Percentiles rank a stretch among this genome's conserved stretches.
Conservation (phyloP, 2,329 filamentous ascomycete genomes). For the Monilinia aucupariae region DNA sequence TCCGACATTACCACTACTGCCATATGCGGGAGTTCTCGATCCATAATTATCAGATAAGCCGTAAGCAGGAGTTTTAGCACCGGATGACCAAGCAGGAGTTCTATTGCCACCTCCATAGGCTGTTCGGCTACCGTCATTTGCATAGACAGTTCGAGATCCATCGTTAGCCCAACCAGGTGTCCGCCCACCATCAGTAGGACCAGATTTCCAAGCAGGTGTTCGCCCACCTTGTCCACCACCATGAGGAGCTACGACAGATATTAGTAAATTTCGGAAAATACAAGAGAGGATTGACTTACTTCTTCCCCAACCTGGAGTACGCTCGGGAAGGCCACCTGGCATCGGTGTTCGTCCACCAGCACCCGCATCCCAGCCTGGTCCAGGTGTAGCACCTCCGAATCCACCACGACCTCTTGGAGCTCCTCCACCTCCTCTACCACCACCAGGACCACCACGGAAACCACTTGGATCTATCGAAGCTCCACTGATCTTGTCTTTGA, state of each 20-base stretch:
- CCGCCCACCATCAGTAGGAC: conserved; percentile 43
- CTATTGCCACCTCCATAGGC: conserved; percentile 69
- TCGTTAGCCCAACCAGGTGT: conserved; percentile 65
- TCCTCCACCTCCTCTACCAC: conserved; percentile 40
- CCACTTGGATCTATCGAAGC: conserved; percentile 65
- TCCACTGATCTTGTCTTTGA: conserved; percentile 80
- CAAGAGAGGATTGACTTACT: conserved; percentile 46
- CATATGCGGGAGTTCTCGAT: conserved; percentile 73
- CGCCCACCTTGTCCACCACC: conserved; percentile 48
- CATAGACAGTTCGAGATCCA: conserved; percentile 61
- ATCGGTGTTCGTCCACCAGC: conserved; percentile 63
- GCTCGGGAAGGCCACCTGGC: conserved; percentile 52
- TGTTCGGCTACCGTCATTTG: conserved; percentile 58
- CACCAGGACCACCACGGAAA: conserved; percentile 33
- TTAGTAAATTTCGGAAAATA: conserved; percentile 9
- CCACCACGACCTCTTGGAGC: conserved; percentile 38
- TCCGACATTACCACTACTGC: conserved; percentile 46
- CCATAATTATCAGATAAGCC: conserved; percentile 54
- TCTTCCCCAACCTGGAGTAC: conserved; percentile 73
- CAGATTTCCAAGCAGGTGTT: conserved; percentile 62
- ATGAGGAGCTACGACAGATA: conserved; percentile 44
- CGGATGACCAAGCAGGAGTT: conserved; percentile 74
- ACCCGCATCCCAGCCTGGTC: conserved; percentile 47
- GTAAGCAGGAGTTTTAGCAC: conserved; percentile 63
- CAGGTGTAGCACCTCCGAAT: conserved; percentile 43